Conservation (phyloP, 2,329 filamentous ascomycete genomes). For the Epichloe scottii region DNA sequence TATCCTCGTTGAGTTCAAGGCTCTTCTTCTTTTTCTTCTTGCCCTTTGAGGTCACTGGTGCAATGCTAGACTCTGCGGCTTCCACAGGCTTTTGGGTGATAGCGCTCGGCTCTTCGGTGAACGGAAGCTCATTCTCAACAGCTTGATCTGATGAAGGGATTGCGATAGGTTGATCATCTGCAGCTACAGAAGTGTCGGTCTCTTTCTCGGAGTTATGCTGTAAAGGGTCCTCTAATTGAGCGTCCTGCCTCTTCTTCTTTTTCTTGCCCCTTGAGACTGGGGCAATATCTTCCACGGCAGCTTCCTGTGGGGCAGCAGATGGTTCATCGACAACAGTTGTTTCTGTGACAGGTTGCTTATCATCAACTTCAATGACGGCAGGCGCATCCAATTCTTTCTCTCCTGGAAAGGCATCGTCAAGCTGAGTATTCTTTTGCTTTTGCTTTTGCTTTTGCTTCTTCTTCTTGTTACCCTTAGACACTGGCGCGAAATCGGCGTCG, state of each 20-base stretch:
- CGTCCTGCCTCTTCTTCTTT: conserved; percentile 15
- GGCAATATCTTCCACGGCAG: conserved; percentile 1
- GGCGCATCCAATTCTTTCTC: not conserved
- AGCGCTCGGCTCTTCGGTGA: not conserved
- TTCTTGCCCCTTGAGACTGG: conserved; percentile 12
- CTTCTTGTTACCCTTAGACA: not conserved
- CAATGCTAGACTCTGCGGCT: not conserved
- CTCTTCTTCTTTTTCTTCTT: conserved; percentile 9
- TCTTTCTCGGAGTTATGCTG: conserved; percentile 4
- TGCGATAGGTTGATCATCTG: not conserved
- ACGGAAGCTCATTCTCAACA: not conserved
- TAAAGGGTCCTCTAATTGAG: conserved; percentile 7
- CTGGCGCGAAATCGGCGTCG: not conserved
- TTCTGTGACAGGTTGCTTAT: not conserved
- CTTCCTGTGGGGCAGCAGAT: conserved; percentile 4
- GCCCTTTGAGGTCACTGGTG: conserved; percentile 1
- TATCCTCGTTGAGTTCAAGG: not conserved
- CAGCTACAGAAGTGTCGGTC: not conserved
- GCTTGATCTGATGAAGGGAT: not conserved
- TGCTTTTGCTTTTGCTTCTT: not conserved
- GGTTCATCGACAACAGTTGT: conserved; percentile 1
- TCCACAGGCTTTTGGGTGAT: not conserved
- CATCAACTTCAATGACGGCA: not conserved
- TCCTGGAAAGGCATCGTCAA: not conserved
- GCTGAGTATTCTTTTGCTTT: not conserved